A percentile compares a stretch with the other conserved stretches of the same genome.
Conservation (phyloP, 306 rosid species). For the Cucumis hystrix region DNA sequence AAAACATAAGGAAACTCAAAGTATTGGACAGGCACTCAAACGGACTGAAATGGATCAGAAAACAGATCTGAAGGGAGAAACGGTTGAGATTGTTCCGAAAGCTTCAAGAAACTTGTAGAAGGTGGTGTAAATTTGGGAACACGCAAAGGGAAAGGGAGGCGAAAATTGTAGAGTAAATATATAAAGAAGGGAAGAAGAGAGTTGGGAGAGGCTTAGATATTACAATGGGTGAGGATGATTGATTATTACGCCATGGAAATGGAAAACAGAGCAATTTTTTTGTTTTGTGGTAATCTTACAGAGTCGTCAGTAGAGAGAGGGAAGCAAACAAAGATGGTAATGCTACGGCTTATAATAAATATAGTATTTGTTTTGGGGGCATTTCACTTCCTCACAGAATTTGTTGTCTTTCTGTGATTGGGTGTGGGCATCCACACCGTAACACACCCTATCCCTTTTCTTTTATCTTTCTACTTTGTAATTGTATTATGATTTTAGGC, state of each 20-base stretch:
- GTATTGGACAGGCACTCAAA: background rate
- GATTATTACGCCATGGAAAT: background rate
- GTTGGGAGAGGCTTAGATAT: background rate
- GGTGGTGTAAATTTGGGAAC: background rate
- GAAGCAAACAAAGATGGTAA: background rate
- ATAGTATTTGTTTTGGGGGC: background rate
- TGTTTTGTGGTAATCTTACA: background rate
- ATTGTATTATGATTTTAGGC: no score
- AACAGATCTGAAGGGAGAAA: background rate
- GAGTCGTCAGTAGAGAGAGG: background rate
- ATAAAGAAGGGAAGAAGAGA: background rate
- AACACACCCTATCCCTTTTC: no score
- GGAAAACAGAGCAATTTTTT: constrained; percentile 1
- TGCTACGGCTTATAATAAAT: background rate
- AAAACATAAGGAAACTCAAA: background rate
- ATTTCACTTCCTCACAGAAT: background rate
- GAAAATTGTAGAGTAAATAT: background rate
- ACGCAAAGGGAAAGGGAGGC: background rate
- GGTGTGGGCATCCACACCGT: background rate
- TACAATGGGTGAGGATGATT: background rate
- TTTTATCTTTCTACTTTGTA: no score
- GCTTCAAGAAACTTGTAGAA: background rate
- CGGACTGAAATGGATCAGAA: background rate
- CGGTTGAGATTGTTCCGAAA: background rate
- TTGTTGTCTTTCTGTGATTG: background rate